Conservation (phyloP, 2,329 filamentous ascomycete genomes). For the Cryphonectria naterciae region DNA sequence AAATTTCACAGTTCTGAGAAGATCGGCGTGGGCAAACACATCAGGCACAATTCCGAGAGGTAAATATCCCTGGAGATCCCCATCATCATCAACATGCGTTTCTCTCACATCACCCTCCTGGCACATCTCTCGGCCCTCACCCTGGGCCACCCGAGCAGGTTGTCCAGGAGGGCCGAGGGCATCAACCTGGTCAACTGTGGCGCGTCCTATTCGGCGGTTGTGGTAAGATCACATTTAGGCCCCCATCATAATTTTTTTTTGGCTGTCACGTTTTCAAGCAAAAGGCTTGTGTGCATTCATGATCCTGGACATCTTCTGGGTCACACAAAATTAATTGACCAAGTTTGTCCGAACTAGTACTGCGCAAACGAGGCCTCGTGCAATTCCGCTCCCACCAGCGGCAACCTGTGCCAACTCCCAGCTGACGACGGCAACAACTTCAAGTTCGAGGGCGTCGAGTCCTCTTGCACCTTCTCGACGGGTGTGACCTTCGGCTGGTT, state of each 20-base stretch:
- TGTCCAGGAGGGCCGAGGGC: not conserved
- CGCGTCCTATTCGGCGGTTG: not conserved
- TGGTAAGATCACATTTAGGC: not conserved
- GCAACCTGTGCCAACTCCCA: not conserved
- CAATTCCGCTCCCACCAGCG: not conserved
- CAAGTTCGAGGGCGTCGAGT: not conserved
- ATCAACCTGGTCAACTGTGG: not conserved
- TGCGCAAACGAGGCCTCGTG: not conserved
- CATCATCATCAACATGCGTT: not conserved
- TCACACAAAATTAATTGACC: not conserved
- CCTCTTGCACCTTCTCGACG: not conserved
- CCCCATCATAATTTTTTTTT: not conserved
- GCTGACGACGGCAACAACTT: not conserved
- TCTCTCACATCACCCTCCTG: not conserved
- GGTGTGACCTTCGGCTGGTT: not conserved
- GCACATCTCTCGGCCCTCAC: not conserved
- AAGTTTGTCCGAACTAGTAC: not conserved
- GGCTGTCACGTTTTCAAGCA: not conserved
- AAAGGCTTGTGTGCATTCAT: not conserved
- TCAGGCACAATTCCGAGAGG: too few relatives aligned
- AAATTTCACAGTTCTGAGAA: too few relatives aligned
- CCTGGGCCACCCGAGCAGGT: not conserved
- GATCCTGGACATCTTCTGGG: too few relatives aligned
- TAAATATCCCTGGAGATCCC: not conserved
- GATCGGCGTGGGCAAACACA: too few relatives aligned